Base-by-base conservation (phyloP, 192 early-diverging fungal genomes). In the Coemansia sp. region DNA sequence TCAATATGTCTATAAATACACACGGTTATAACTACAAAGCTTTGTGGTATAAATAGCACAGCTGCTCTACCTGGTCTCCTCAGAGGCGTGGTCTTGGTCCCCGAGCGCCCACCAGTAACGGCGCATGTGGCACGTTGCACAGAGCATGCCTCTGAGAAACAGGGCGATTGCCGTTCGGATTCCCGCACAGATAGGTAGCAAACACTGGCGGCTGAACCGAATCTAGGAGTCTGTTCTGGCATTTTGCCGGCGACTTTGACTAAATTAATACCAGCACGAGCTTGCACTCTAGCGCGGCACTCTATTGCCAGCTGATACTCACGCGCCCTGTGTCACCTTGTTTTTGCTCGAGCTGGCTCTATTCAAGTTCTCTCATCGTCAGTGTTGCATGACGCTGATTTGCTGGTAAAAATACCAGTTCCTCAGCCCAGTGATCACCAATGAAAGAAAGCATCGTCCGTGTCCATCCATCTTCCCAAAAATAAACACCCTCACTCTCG, bases 401-500 rank as follows among this genome's bases (percentile, higher is more conserved):
- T 7, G 45, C 18, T n/a, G 45, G 45, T 49, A 49, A 18, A 27
- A 53, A 53, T 53, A 24, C 11, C 50, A 53, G 50, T 53, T 53
- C 50, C 50, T 29, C 50, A 49, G 50, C 50, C 50, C 50, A 53
- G 50, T 15, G 50, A 53, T 53, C n/a, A 49, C 18, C 18, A 45
- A 41, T 41, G 40, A 41, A 3, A 16, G 39, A 41, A 3, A 16
- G 45, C 18, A 20, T 8, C 18, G 2, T 49, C 45, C 45, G 45
- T 29, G 50, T 29, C 24, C 27, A 29, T 53, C 50, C 24, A 3
- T 18, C 18, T 49, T 49, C 18, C 20, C 47, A 49, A 53, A 53
- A 53, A 53, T 24, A 24, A 53, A 53, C 11, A 49, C 44, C 18
- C n/a, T 47, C 44, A 15, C 15, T 40, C 39, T 41, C 15, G 13